These are phyloP conservation scores for Corrigiola litoralis DNA, from an alignment of 179 eudicot species.

Conservation along the genomic window DNA sequence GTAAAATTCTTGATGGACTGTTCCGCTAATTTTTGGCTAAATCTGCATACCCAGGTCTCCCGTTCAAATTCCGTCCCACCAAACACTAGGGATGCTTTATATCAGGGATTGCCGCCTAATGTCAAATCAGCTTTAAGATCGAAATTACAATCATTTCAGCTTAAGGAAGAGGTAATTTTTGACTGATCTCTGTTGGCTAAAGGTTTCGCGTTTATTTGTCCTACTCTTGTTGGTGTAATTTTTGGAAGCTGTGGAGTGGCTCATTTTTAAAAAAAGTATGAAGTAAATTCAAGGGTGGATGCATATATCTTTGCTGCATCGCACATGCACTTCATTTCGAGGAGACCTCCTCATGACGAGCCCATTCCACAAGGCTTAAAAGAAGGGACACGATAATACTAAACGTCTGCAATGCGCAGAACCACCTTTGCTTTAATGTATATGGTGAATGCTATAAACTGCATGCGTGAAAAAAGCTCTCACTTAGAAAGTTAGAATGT, in stretches of 20 bases:
- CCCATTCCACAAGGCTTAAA: too few relatives aligned
- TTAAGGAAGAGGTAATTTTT: slow-evolving; percentile 65
- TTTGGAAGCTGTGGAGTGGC: background rate
- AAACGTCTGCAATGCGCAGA: too few relatives aligned
- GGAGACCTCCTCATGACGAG: too few relatives aligned
- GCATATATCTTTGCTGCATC: background rate
- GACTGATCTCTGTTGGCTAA: background rate
- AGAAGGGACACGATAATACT: too few relatives aligned
- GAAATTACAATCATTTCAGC: slow-evolving; percentile 62
- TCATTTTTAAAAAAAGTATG: background rate
- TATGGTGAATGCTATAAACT: too few relatives aligned
- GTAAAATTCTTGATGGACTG: background rate
- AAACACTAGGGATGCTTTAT: slow-evolving; percentile 79
- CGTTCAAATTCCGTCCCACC: slow-evolving; percentile 91
- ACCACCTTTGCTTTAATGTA: too few relatives aligned
- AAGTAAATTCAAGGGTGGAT: background rate
- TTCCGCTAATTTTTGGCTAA: background rate
- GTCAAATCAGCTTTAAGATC: slow-evolving; percentile 75
- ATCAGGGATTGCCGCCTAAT: slow-evolving; percentile 91
- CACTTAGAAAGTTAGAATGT: too few relatives aligned
- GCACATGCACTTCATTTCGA: background rate
- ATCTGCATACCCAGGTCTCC: slow-evolving; percentile 57
- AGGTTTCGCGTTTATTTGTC: background rate
- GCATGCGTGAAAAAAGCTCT: too few relatives aligned
- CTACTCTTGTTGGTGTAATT: background rate